phyloP scores from a whole-genome alignment of 208 protist species.

The Acanthamoeba castellanii region DNA sequence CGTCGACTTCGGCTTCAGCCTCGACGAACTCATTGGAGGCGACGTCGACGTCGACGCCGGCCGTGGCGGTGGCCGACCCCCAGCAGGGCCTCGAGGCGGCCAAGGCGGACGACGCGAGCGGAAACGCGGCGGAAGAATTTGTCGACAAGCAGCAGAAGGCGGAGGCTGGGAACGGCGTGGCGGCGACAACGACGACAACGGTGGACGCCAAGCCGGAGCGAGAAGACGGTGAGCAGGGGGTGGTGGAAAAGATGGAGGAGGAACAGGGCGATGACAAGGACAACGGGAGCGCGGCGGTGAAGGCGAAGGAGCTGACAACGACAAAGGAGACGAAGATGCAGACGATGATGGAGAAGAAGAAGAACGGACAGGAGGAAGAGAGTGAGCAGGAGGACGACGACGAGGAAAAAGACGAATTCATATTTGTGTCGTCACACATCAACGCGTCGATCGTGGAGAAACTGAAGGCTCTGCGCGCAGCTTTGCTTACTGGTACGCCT shows the following conservation, averaged over 20 bases:
- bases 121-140: background rate
- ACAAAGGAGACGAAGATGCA: background rate
- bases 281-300: background rate
- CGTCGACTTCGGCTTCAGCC: background rate
- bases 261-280: background rate
- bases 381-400: background rate
- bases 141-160: too few species aligned
- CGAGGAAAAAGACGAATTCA: conserved; percentile 5
- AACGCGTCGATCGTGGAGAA: conserved; percentile 5
- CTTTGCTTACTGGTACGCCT: conserved; percentile 22
- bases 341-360: background rate
- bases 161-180: background rate
- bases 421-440: conserved; percentile 17
- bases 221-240: background rate
- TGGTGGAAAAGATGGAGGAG: background rate
- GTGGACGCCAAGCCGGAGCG: background rate
- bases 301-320: background rate
- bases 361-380: background rate
- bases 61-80: too few species aligned
- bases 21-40: background rate
- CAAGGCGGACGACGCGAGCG: background rate
- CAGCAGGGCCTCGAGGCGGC: background rate
- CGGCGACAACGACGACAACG: background rate
- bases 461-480: background rate
- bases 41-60: background rate